Conservation (phyloP, 2,329 filamentous ascomycete species). For the Fusarium sp. region DNA sequence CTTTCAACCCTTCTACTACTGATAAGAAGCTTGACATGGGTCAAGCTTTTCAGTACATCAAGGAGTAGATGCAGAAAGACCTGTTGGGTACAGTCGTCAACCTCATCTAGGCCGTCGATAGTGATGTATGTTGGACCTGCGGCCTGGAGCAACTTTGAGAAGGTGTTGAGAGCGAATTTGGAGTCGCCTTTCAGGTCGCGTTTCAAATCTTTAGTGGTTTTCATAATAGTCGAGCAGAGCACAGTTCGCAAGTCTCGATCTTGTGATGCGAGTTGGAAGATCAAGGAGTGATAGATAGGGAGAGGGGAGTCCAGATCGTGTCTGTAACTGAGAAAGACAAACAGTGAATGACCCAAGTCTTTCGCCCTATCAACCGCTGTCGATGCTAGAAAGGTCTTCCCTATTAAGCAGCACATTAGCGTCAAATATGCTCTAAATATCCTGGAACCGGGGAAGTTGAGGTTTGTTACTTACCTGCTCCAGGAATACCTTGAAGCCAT, state of each 20-base stretch:
- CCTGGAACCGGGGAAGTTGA: background rate
- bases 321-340: background rate
- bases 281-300: background rate
- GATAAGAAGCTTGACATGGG: background rate
- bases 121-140: background rate
- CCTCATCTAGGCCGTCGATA: background rate
- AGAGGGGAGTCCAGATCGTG: background rate
- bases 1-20: background rate
- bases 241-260: background rate
- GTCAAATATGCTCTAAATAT: background rate
- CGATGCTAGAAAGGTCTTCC: background rate
- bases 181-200: background rate
- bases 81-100: background rate
- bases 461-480: background rate
- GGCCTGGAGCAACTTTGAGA: background rate
- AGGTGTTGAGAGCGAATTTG: background rate
- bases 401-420: rapidly evolving
- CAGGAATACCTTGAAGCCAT: background rate
- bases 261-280: background rate
- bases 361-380: background rate
- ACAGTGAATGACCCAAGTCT: background rate
- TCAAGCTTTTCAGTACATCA: rapidly evolving
- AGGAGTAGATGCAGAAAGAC: background rate
- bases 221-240: background rate
- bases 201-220: background rate